phyloP scores from a whole-genome alignment of 2,329 filamentous ascomycete species.

The Xylariaceae sp. region DNA sequence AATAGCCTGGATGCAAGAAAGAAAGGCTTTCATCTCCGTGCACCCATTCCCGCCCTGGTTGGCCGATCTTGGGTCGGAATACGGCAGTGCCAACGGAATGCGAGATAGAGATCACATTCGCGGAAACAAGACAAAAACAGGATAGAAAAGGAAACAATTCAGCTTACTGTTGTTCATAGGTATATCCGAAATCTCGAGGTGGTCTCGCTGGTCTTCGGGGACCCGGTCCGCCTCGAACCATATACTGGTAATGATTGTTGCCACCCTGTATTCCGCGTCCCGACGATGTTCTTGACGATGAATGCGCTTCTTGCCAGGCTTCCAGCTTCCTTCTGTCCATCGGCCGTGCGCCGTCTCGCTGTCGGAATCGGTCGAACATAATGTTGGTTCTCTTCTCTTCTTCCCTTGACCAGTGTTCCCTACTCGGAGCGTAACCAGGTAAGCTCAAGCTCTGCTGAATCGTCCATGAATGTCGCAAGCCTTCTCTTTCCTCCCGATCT shows the following conservation, averaged over 20 bases:
- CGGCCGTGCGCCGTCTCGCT: slow-evolving; percentile 23
- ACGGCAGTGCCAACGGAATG: not conserved
- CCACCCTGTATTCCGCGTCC: slow-evolving; percentile 26
- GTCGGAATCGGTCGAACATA: slow-evolving; percentile 37
- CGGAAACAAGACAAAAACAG: slow-evolving; percentile 5
- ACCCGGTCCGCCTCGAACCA: slow-evolving; percentile 34
- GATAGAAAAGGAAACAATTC: slow-evolving; percentile 3
- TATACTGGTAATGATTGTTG: slow-evolving; percentile 34
- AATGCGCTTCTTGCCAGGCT: slow-evolving; percentile 30
- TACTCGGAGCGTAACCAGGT: too few species aligned
- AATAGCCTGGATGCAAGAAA: too few species aligned
- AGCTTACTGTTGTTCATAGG: slow-evolving; percentile 26
- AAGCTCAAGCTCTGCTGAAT: too few species aligned
- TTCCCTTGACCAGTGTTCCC: not conserved
- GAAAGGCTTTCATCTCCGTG: too few species aligned
- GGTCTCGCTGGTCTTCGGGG: slow-evolving; percentile 32
- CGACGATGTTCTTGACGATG: slow-evolving; percentile 19
- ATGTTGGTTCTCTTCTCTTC: slow-evolving; percentile 1
- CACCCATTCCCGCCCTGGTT: too few species aligned
- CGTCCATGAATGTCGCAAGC: too few species aligned
- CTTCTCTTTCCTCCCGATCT: too few species aligned
- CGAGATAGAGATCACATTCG: not conserved
- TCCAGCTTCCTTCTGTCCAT: slow-evolving; percentile 29
- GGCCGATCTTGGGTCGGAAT: not conserved
- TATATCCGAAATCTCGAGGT: slow-evolving; percentile 29